These are phyloP conservation scores for Pythium sukuiense DNA, from an alignment of 352 stramenopile genomes.

Conservation along the genomic window DNA sequence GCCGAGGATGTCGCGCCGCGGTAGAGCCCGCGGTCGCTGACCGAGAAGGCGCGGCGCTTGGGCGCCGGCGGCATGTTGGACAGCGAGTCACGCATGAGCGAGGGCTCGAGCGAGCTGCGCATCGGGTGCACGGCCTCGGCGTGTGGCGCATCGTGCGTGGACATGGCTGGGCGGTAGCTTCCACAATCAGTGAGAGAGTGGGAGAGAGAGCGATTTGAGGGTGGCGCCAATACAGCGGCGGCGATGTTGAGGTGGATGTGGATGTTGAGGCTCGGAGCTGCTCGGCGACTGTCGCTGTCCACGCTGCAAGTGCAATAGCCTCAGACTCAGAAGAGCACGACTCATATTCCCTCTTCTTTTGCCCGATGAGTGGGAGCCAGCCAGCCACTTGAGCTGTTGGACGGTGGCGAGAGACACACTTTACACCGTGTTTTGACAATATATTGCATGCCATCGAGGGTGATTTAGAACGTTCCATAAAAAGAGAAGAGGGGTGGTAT, in stretches of 20 bases:
- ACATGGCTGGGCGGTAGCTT: constrained; percentile 8
- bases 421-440: constrained; percentile 19
- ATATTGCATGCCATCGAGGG: background rate
- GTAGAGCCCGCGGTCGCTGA: constrained; percentile 42
- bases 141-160: background rate
- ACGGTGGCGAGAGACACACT: constrained; percentile 22
- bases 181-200: background rate
- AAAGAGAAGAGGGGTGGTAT: background rate
- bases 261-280: background rate
- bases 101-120: constrained; percentile 18
- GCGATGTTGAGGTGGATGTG: constrained; percentile 5
- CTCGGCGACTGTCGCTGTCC: constrained; percentile 14
- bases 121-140: constrained; percentile 5
- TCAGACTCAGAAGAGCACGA: constrained; percentile 23
- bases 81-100: constrained; percentile 21
- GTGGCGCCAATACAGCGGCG: background rate
- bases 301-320: constrained; percentile 5
- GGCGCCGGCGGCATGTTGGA: constrained; percentile 16
- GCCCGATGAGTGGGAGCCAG: background rate
- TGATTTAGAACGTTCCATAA: background rate
- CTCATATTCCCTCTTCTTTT: constrained; percentile 14
- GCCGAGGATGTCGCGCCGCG: constrained; percentile 30
- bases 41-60: constrained; percentile 58
- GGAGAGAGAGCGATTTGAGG: background rate
- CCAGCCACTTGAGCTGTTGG: constrained; percentile 16